phyloP scores from a whole-genome alignment of 148 eudicot genomes.

The Silene latifolia region DNA sequence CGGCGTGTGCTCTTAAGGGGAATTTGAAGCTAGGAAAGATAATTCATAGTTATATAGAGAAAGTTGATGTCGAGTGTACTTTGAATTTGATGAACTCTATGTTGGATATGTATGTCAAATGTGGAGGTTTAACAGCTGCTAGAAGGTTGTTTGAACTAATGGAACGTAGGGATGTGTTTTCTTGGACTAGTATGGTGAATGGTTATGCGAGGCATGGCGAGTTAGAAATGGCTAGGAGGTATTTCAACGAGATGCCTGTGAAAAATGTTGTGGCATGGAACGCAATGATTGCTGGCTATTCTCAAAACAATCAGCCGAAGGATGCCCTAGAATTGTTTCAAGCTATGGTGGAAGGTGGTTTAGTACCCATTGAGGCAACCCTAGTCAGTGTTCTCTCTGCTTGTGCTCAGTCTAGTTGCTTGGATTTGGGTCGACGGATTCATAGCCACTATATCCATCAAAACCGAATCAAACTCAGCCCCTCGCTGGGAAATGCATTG shows the following conservation, averaged over 20 bases:
- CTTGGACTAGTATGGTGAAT: slow-evolving; percentile 73
- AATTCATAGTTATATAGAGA: slow-evolving; percentile 33
- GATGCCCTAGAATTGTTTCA: slow-evolving; percentile 54
- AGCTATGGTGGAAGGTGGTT: slow-evolving; percentile 41
- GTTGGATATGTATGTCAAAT: slow-evolving; percentile 67
- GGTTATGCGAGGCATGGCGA: slow-evolving; percentile 55
- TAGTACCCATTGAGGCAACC: slow-evolving; percentile 52
- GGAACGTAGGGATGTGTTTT: slow-evolving; percentile 54
- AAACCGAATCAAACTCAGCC: slow-evolving; percentile 27
- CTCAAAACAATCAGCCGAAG: slow-evolving; percentile 52
- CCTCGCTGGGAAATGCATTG: slow-evolving; percentile 49
- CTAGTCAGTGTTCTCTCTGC: slow-evolving; percentile 57
- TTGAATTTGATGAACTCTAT: slow-evolving; percentile 53
- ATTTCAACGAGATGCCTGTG: slow-evolving; percentile 52
- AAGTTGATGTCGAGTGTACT: slow-evolving; percentile 25
- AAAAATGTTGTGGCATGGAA: slow-evolving; percentile 66
- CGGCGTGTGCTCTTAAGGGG: slow-evolving; percentile 52
- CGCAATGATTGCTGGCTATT: slow-evolving; percentile 66
- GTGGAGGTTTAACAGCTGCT: slow-evolving; percentile 49
- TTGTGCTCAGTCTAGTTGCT: slow-evolving; percentile 54
- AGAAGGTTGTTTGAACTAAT: slow-evolving; percentile 46
- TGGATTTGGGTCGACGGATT: slow-evolving; percentile 45
- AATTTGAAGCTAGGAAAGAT: slow-evolving; percentile 42
- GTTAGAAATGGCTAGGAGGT: slow-evolving; percentile 43
- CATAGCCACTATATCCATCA: slow-evolving; percentile 39